These are phyloP conservation scores for Ustilago shanxiensis DNA, from an alignment of 1,284 basidiomycete species.

Conservation along the genomic window DNA sequence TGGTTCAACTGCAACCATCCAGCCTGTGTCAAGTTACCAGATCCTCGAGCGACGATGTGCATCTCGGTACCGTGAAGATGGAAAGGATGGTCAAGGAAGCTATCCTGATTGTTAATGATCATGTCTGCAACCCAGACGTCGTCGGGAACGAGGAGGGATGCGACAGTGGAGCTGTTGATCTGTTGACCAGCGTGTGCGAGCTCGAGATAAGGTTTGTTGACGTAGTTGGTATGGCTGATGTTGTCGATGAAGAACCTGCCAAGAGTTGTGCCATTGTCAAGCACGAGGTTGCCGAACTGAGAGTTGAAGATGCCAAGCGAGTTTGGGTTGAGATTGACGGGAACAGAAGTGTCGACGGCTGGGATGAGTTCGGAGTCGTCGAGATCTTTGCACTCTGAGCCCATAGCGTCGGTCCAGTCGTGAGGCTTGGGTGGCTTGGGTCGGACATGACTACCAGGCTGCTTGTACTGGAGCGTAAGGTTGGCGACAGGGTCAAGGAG, in stretches of 20 bases:
- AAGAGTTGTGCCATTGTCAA: constrained; percentile 37
- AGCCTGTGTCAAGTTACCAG: constrained; percentile 55
- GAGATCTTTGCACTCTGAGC: constrained; percentile 40
- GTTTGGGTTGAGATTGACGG: constrained; percentile 20
- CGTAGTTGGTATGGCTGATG: constrained; percentile 58
- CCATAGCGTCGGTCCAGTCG: constrained; percentile 48
- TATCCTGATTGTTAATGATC: constrained; percentile 70
- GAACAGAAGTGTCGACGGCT: constrained; percentile 39
- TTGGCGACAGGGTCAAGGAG: constrained; percentile 42
- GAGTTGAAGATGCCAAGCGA: constrained; percentile 48
- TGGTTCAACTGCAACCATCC: constrained; percentile 34
- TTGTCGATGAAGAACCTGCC: constrained; percentile 54
- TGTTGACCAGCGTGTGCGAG: constrained; percentile 32
- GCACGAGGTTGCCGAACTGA: constrained; percentile 40
- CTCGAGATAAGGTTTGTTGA: constrained; percentile 58
- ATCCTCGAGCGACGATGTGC: constrained; percentile 68
- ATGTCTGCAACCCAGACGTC: constrained; percentile 56
- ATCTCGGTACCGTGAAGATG: constrained; percentile 55
- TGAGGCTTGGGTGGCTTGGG: constrained; percentile 25
- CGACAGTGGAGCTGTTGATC: constrained; percentile 41
- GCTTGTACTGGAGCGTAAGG: constrained; percentile 38
- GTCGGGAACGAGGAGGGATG: constrained; percentile 39
- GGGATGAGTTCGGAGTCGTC: constrained; percentile 55
- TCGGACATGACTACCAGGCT: constrained; percentile 8
- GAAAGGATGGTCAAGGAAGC: constrained; percentile 67